phyloP scores from a whole-genome alignment of 2,329 filamentous ascomycete genomes.

The Penicillium sp. region DNA sequence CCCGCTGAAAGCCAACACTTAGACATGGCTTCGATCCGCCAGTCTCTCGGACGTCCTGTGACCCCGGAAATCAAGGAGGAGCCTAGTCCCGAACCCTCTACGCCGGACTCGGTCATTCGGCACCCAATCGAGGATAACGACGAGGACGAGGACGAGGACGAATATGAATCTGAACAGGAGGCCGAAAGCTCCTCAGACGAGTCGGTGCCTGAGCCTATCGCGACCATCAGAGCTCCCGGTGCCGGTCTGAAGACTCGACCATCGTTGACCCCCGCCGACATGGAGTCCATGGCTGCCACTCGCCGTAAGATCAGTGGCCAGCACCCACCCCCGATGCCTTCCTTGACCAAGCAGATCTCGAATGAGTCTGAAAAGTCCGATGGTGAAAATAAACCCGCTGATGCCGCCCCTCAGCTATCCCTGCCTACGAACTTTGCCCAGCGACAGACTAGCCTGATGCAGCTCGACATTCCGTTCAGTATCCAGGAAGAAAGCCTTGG shows the following conservation, averaged over 20 bases:
- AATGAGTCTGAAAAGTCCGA: constrained; percentile 21
- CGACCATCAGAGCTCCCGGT: constrained; percentile 84
- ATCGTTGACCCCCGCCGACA: constrained; percentile 81
- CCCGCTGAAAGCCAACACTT: constrained; percentile 30
- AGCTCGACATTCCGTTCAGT: constrained; percentile 77
- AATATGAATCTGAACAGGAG: constrained; percentile 15
- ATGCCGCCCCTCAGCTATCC: constrained; percentile 16
- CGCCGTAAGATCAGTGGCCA: constrained; percentile 81
- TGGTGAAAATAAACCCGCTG: constrained; percentile 11
- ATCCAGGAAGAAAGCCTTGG: constrained; percentile 65
- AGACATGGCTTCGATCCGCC: constrained; percentile 39
- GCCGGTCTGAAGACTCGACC: constrained; percentile 84
- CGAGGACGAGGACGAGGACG: constrained; percentile 18
- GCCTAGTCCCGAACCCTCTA: constrained; percentile 61
- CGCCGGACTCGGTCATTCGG: constrained; percentile 86
- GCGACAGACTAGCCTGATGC: constrained; percentile 71
- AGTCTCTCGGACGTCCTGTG: constrained; percentile 41
- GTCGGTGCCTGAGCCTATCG: constrained; percentile 74
- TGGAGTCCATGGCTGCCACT: constrained; percentile 79
- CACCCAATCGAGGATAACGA: constrained; percentile 59
- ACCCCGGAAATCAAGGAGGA: constrained; percentile 58
- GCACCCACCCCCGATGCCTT: constrained; percentile 43
- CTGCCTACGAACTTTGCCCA: constrained; percentile 41
- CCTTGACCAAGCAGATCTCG: constrained; percentile 23
- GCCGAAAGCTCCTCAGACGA: constrained; percentile 44